Evolutionary conservation across 306 rosid genomes (phyloP).

Genomic region (Cucurbita ficifolia): DNA sequence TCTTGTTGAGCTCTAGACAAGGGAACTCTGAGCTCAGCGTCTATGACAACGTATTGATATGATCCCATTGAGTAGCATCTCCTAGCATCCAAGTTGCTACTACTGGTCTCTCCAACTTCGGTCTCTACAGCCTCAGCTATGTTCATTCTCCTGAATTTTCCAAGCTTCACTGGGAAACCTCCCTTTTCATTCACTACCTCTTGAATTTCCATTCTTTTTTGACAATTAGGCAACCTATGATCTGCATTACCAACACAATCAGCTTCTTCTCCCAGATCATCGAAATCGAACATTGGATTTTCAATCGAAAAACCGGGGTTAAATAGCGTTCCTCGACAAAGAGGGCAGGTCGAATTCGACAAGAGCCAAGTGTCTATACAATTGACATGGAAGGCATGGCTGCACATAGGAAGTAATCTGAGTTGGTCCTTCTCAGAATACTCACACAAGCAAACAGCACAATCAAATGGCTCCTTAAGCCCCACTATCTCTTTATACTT

Average conservation of each 20-base stretch:
- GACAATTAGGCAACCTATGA: slow-evolving; percentile 27
- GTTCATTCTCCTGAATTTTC: slow-evolving; percentile 54
- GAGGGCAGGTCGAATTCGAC: slow-evolving; percentile 89
- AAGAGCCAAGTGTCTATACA: slow-evolving; percentile 97
- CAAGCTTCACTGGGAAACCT: slow-evolving; percentile 72
- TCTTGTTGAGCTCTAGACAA: slow-evolving; percentile 27
- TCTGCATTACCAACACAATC: slow-evolving; percentile 37
- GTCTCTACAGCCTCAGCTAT: slow-evolving; percentile 33
- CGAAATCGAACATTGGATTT: slow-evolving; percentile 66
- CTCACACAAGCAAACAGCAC: slow-evolving; percentile 90
- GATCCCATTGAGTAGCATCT: slow-evolving; percentile 96
- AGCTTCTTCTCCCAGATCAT: slow-evolving; percentile 67
- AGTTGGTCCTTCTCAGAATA: slow-evolving; percentile 78
- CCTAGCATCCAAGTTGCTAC: slow-evolving; percentile 90
- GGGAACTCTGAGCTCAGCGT: slow-evolving; percentile 58
- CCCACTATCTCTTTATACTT: slow-evolving; percentile 86
- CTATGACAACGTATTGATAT: slow-evolving; percentile 70
- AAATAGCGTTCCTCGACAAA: slow-evolving; percentile 78
- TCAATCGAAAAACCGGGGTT: slow-evolving; percentile 45
- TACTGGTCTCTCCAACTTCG: slow-evolving; percentile 70
- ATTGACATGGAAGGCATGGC: slow-evolving; percentile 86
- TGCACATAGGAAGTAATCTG: slow-evolving; percentile 80
- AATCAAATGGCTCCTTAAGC: slow-evolving; percentile 75
- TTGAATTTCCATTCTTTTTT: slow-evolving; percentile 49
- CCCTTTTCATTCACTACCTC: slow-evolving; percentile 53